A percentile compares a stretch with the other conserved stretches of the same genome.
These are phyloP conservation scores for Thielaviopsis populi DNA, from an alignment of 2,329 filamentous ascomycete genomes.

Conservation along the genomic window DNA sequence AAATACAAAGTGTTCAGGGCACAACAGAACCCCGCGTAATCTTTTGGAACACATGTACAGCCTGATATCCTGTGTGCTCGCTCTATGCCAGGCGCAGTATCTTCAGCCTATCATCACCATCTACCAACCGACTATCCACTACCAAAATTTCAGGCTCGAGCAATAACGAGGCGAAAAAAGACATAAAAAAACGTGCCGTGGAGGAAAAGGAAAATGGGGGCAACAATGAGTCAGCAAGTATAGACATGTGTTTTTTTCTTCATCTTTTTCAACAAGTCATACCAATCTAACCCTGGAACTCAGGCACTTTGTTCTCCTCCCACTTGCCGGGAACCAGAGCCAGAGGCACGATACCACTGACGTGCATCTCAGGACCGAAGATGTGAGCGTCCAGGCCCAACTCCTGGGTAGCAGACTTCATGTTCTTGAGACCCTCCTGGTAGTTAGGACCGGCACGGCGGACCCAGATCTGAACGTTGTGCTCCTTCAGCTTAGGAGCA, in stretches of 20 bases:
- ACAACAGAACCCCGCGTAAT: slow-evolving; percentile 1
- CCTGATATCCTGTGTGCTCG: slow-evolving; percentile 10
- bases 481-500: slow-evolving; percentile 70
- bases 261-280: slow-evolving; percentile 6
- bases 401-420: slow-evolving; percentile 91
- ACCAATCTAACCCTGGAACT: slow-evolving; percentile 40
- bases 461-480: slow-evolving; percentile 98
- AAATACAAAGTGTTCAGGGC: no score
- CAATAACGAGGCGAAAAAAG: not conserved
- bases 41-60: slow-evolving; percentile 12
- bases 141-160: not conserved
- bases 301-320: slow-evolving; percentile 45
- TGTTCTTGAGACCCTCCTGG: slow-evolving; percentile 99
- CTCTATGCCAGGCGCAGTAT: not conserved
- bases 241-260: slow-evolving; percentile 10
- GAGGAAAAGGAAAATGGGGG: not conserved
- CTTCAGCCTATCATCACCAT: not conserved
- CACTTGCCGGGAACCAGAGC: slow-evolving; percentile 57
- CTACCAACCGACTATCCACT: not conserved
- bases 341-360: slow-evolving; percentile 89
- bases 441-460: slow-evolving; percentile 81
- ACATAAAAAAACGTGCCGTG: not conserved
- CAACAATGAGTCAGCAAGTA: slow-evolving; percentile 1
- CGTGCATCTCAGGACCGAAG: slow-evolving; percentile 74
- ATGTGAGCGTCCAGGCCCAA: slow-evolving; percentile 60